Conservation (phyloP, 768 basidiomycete genomes). For the Russula lepida region DNA sequence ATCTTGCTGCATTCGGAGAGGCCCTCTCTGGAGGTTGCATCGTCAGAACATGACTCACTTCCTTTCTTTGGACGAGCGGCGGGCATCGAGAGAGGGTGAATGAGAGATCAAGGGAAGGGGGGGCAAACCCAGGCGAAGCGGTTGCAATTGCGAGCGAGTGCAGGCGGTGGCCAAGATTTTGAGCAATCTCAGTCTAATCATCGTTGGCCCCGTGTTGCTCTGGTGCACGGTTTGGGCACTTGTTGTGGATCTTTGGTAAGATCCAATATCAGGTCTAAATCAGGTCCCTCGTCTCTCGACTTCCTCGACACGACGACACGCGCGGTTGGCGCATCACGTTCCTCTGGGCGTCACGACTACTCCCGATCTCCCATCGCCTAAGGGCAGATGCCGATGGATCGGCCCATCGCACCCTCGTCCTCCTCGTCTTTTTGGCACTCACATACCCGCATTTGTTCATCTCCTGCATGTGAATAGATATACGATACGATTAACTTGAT, state of each 20-base stretch:
- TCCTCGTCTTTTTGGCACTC: neutral
- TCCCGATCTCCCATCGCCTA: slow-evolving; percentile 12
- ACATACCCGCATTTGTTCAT: neutral
- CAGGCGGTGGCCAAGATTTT: slow-evolving; percentile 16
- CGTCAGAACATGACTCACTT: slow-evolving; percentile 54
- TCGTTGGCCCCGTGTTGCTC: slow-evolving; percentile 22
- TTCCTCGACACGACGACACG: slow-evolving; percentile 13
- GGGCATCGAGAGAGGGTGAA: slow-evolving; percentile 42
- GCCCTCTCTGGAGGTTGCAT: slow-evolving; percentile 40
- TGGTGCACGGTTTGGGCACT: slow-evolving; percentile 16
- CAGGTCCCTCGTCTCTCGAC: slow-evolving; percentile 12
- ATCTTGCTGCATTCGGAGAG: slow-evolving; percentile 61
- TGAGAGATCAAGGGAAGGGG: slow-evolving; percentile 22
- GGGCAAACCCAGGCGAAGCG: slow-evolving; percentile 24
- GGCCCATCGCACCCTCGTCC: neutral
- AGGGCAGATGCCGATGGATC: slow-evolving; percentile 5
- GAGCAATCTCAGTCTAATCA: slow-evolving; percentile 21
- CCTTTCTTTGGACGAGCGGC: slow-evolving; percentile 61
- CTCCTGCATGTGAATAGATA: neutral
- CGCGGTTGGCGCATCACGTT: slow-evolving; percentile 9
- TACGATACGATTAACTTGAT: neutral
- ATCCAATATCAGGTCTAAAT: slow-evolving; percentile 23
- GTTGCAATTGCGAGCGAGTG: slow-evolving; percentile 20
- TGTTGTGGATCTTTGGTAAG: slow-evolving; percentile 16
- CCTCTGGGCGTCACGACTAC: slow-evolving; percentile 7